phyloP scores from a whole-genome alignment of 1,139 yeast species.

The Torulaspora globosa region DNA sequence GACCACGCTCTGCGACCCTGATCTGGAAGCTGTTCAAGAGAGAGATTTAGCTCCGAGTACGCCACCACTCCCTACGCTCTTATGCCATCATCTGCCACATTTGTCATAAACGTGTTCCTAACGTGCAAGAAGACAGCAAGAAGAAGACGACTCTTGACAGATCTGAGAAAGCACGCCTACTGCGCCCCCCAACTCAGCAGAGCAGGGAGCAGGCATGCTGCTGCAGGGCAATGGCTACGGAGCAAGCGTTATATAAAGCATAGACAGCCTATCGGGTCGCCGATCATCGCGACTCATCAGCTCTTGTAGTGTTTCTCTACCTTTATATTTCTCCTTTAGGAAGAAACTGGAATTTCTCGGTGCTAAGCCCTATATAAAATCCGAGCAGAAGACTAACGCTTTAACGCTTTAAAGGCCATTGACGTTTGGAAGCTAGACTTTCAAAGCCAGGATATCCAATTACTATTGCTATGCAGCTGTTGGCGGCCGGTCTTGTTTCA shows the following conservation, averaged over 20 bases:
- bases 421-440: not conserved
- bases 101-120: not conserved
- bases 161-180: not conserved
- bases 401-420: not conserved
- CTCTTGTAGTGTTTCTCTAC: not conserved
- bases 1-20: conserved; percentile 4
- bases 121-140: not conserved
- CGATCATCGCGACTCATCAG: not conserved
- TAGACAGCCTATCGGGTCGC: not conserved
- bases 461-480: conserved; percentile 3
- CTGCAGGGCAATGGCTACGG: not conserved
- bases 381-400: not conserved
- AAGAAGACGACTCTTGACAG: not conserved
- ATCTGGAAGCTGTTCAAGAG: conserved; percentile 9
- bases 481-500: conserved; percentile 1
- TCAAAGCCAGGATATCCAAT: not conserved
- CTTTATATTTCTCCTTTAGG: not conserved
- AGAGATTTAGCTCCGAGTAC: not conserved
- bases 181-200: not conserved
- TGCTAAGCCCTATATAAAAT: not conserved
- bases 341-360: not conserved
- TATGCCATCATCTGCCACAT: no score
- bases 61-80: not conserved
- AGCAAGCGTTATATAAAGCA: not conserved
- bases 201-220: not conserved